phyloP scores from a whole-genome alignment of 805 yeast genomes.

The Candida oleophila region DNA sequence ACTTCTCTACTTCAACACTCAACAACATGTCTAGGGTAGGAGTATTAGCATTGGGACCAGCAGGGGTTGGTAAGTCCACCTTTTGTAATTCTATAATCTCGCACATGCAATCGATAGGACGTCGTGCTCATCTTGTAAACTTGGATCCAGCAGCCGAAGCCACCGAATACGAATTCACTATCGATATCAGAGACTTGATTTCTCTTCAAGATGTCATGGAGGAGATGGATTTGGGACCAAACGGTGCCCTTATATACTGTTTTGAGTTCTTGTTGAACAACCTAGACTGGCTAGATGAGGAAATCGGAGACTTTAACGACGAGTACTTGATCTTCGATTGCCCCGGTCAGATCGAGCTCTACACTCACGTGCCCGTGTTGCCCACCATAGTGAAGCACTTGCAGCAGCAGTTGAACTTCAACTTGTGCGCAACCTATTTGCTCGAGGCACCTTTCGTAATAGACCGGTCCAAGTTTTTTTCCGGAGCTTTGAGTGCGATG shows the following conservation, averaged over 20 bases:
- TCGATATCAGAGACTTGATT: slow-evolving; percentile 87
- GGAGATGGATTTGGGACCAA: slow-evolving; percentile 89
- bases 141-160: slow-evolving; percentile 98
- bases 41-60: slow-evolving; percentile 91
- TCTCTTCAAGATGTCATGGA: slow-evolving; percentile 94
- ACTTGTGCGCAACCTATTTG: slow-evolving; percentile 87
- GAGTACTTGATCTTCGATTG: slow-evolving; percentile 94
- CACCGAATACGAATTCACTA: slow-evolving; percentile 83
- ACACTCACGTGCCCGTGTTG: slow-evolving; percentile 90
- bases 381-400: slow-evolving; percentile 88
- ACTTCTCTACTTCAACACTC: neutral
- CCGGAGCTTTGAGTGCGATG: slow-evolving; percentile 97
- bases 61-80: slow-evolving; percentile 94
- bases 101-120: slow-evolving; percentile 85
- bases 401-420: slow-evolving; percentile 75
- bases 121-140: slow-evolving; percentile 92
- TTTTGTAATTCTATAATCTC: slow-evolving; percentile 86
- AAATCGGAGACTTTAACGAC: slow-evolving; percentile 92
- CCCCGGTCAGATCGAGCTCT: slow-evolving; percentile 95
- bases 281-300: slow-evolving; percentile 96
- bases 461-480: slow-evolving; percentile 87
- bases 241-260: slow-evolving; percentile 91
- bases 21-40: slow-evolving; percentile 89
- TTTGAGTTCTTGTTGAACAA: slow-evolving; percentile 88
- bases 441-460: slow-evolving; percentile 92